Base-by-base conservation (phyloP, 2,329 filamentous ascomycete species). In the Domatiomyces globalis region DNA sequence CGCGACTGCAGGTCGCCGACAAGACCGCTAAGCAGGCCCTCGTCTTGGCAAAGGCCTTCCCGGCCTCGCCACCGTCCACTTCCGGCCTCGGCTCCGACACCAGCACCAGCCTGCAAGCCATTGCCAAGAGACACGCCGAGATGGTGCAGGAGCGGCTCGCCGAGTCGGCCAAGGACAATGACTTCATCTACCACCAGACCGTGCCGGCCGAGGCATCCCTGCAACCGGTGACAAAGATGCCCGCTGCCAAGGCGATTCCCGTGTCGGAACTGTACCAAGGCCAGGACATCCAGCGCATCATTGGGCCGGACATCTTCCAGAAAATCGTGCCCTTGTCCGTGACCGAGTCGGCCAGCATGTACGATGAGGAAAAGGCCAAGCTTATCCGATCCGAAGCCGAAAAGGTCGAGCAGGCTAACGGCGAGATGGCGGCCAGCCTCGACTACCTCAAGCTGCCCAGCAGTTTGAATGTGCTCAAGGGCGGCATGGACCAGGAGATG, bases 301-400 rank as follows among this genome's bases (percentile, higher is more conserved):
- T 94, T 39, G 94, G 94, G 0, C 90, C 92, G 0, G 92, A 98
- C 63, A 84, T 98, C 49, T 98, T 98, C 68, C 83, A 92, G 59
- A 94, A 94, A 66, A 95, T 98, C 54, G 87, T 96, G 1, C 92
- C 92, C 0, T 84, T 96, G 71, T 85, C 88, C 2, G 90, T 98
- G 1, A 98, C 92, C 0, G 90, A 98, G 67, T 94, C 87, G 20
- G 92, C 92, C 10, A 96, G 92, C 71, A 71, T 96, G 61, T 98
- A 98, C 65, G 92, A 96, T 58, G 92, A 98, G 68, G 92, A 98
- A 66, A 98, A 98, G 69, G 92, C 92, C 10, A 96, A 98, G 67
- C 71, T 98, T 52, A 82, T 95, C 43, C 80, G 92, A 52, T 90
- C 90, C 2, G 94, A 98, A 69, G 88, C 87, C 0, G 92, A 98